These are phyloP conservation scores for Phytophthora sojae DNA, from an alignment of 352 stramenopile genomes.

Conservation along the genomic window DNA sequence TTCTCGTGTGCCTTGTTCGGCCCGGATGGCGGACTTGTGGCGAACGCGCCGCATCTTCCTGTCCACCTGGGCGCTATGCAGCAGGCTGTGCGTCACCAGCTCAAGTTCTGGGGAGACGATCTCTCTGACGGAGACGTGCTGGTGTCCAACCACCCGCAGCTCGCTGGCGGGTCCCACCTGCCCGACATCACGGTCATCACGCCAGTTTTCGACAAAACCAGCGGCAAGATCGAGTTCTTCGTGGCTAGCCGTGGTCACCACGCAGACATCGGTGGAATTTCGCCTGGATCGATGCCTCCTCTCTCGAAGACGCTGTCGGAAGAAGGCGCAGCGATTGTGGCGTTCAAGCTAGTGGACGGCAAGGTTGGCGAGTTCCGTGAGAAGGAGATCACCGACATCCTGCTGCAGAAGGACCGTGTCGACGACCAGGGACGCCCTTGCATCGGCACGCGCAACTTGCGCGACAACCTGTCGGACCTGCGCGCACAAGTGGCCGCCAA, in stretches of 20 bases:
- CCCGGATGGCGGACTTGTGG: slow-evolving; percentile 97
- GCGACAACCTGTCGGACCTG: slow-evolving; percentile 98
- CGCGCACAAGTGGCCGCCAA: slow-evolving; percentile 98
- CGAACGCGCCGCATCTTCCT: slow-evolving; percentile 98
- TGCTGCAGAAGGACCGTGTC: slow-evolving; percentile 91
- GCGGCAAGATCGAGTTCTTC: slow-evolving; percentile 97
- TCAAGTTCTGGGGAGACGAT: slow-evolving; percentile 90
- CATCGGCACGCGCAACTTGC: slow-evolving; percentile 96
- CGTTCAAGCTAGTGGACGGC: slow-evolving; percentile 98
- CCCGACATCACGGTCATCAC: slow-evolving; percentile 99
- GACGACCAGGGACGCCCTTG: slow-evolving; percentile 83
- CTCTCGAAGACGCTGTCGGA: slow-evolving; percentile 96
- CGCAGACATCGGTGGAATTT: slow-evolving; percentile 98
- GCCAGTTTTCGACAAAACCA: slow-evolving; percentile 96
- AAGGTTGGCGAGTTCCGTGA: slow-evolving; percentile 96
- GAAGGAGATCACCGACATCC: slow-evolving; percentile 96
- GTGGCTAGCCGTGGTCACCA: slow-evolving; percentile 98
- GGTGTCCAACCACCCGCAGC: slow-evolving; percentile 99
- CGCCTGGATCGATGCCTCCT: slow-evolving; percentile 95
- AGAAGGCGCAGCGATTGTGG: slow-evolving; percentile 99
- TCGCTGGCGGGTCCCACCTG: slow-evolving; percentile 97
- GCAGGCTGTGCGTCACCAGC: slow-evolving; percentile 96
- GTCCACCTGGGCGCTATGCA: slow-evolving; percentile 99
- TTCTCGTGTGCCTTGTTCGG: slow-evolving; percentile 99
- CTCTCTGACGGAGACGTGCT: slow-evolving; percentile 97